Evolutionary conservation across 2,329 filamentous ascomycete species (phyloP), one percentile per base, ranked within the genome.

Genomic region (Monilinia fructicola): DNA sequence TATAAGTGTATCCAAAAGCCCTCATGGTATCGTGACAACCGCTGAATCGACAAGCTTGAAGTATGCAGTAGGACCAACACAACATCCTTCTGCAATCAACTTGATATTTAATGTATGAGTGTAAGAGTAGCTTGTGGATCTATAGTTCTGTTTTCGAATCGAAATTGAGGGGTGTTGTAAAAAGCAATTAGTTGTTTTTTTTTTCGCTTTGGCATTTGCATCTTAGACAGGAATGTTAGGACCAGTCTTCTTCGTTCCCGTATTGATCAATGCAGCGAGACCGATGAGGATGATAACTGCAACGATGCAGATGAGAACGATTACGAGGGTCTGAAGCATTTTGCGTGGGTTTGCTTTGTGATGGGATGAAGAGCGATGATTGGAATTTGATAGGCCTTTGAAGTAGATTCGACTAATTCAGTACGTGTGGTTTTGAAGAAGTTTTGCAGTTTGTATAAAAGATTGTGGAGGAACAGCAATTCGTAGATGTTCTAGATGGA

Each of bases 261-360:
- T 50, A 18, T 50, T 60, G 21, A 60, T 60, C 58, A 60, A 50
- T 50, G 58, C 58, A 16, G 58, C 58, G n/a, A 60, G 21, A 50
- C 58, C 58, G 44, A 60, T 60, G 28, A 50, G 1, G 28, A 60
- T 0, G 23, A 60, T 18, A 4, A 60, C 58, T 35, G 58, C 58
- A 2, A 50, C 1, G 42, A 60, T 60, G 31, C 58, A 60, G n/a
- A 60, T 60, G 44, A 60, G 58, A 2, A 50, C 58, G 46, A 60
- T 60, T 28, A 60, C 44, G 58, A 60, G 28, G 14, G 58, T 50
- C 44, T 60, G 58, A 50, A 60, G 44, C 58, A 60, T 60, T 18
- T 60, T 50, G 58, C 58, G 44, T 26, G 18, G 46, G 4, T 38
- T 26, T 50, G 18, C n/a, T 21, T 10, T 50, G 10, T 14, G 28